Percentiles rank a stretch among this genome's conserved stretches.
Conservation (phyloP, 2,329 filamentous ascomycete species). For the Neofusicoccum sp. region DNA sequence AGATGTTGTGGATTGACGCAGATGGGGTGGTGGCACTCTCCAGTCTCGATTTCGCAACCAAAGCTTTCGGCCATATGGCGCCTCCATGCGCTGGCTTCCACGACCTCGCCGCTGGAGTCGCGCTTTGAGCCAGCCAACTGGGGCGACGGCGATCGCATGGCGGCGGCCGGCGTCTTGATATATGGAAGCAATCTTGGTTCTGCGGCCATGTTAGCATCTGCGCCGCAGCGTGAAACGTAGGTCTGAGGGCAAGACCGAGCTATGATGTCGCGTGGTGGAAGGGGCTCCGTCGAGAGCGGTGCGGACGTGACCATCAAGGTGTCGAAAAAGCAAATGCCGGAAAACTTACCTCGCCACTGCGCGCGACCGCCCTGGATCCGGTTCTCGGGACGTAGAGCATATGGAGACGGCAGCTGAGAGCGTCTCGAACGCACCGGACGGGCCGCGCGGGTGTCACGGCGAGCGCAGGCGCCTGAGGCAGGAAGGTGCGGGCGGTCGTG, state of each 20-base stretch:
- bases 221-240: background rate
- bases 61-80: conserved; percentile 14
- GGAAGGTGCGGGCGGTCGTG: background rate
- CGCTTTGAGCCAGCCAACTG: conserved; percentile 21
- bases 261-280: conserved; percentile 12
- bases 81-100: conserved; percentile 9
- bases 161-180: conserved; percentile 3
- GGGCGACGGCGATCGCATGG: conserved; percentile 19
- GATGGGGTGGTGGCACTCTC: conserved; percentile 14
- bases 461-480: conserved; percentile 5
- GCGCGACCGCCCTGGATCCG: background rate
- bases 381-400: background rate
- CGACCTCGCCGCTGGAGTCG: conserved; percentile 12
- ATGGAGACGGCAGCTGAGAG: background rate
- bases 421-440: background rate
- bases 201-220: conserved; percentile 17
- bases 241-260: background rate
- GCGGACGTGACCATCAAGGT: conserved; percentile 19
- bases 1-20: conserved; percentile 21
- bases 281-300: background rate
- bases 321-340: conserved; percentile 18
- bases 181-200: conserved; percentile 13
- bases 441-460: background rate
- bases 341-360: conserved; percentile 12
- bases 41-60: conserved; percentile 19